A percentile compares a stretch with the other conserved stretches of the same genome.
Evolutionary conservation across 75 land plant species (phyloP).

Genomic region (Pinus taeda): DNA sequence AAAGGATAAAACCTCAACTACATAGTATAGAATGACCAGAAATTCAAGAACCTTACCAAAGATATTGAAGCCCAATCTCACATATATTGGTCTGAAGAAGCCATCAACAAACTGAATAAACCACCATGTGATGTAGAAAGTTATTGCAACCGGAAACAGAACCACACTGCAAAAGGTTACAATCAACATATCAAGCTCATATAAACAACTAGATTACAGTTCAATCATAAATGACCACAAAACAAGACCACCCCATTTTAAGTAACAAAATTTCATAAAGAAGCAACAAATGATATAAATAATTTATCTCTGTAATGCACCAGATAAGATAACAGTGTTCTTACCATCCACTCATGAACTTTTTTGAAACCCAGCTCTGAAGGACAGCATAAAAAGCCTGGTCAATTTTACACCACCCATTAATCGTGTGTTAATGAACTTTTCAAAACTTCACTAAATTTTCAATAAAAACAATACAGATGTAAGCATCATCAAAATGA

Average conservation of each 20-base stretch:
- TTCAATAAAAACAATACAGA: background rate
- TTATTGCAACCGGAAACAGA: constrained; percentile 86
- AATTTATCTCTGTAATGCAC: background rate
- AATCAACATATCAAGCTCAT: background rate
- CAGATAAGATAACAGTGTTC: background rate
- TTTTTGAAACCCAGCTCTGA: constrained; percentile 91
- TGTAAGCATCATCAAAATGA: background rate
- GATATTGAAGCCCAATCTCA: constrained; percentile 65
- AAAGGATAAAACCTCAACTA: background rate
- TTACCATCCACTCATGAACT: constrained; percentile 95
- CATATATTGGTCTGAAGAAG: constrained; percentile 87
- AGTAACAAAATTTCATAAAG: background rate
- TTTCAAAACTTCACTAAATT: background rate
- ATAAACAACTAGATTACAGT: background rate
- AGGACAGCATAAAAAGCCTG: constrained; percentile 89
- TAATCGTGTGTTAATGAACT: background rate
- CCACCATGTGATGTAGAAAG: constrained; percentile 94
- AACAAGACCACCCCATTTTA: background rate
- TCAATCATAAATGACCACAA: background rate
- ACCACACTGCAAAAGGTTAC: constrained; percentile 66
- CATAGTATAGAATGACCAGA: background rate
- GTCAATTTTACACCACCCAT: constrained; percentile 8
- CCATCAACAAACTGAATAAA: constrained; percentile 91
- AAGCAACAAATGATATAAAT: background rate
- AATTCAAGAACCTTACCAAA: constrained; percentile 55